These are phyloP conservation scores for Globisporangium solare DNA, from an alignment of 352 stramenopile genomes.

Conservation along the genomic window DNA sequence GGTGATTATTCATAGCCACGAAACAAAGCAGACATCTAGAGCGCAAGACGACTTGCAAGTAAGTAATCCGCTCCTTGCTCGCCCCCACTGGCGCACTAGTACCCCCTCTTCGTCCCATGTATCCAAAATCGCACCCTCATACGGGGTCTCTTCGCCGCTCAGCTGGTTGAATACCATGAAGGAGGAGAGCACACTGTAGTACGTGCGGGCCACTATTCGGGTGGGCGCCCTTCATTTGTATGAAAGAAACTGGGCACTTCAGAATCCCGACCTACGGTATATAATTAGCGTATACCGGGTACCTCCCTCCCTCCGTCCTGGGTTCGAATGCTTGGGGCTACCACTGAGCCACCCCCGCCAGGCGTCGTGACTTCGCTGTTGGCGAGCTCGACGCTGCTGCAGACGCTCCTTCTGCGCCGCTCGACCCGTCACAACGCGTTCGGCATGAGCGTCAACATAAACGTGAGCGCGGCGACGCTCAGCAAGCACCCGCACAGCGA, in stretches of 20 bases:
- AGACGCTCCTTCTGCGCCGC: not conserved
- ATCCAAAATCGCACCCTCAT: no score
- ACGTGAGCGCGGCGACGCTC: not conserved
- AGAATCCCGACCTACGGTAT: not conserved
- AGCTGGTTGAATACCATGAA: slow-evolving; percentile 2
- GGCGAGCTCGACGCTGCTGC: not conserved
- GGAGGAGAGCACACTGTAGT: not conserved
- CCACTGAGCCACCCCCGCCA: not conserved
- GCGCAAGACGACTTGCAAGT: no score
- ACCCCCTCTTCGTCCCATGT: no score
- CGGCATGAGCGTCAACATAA: not conserved
- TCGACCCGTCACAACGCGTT: not conserved
- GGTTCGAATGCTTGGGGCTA: not conserved
- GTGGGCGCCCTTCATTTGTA: not conserved
- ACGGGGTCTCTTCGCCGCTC: not conserved
- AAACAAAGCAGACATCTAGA: no score
- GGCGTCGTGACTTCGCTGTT: not conserved
- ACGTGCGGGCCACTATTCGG: not conserved
- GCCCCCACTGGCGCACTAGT: no score
- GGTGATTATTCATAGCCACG: no score
- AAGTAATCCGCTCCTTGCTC: no score
- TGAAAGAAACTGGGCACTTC: not conserved
- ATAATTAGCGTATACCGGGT: not conserved
- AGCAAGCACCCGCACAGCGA: slow-evolving; percentile 1
- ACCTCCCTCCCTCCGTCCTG: no score